Conservation (phyloP, 495 filamentous ascomycete species). For the Copromyces sp. region DNA sequence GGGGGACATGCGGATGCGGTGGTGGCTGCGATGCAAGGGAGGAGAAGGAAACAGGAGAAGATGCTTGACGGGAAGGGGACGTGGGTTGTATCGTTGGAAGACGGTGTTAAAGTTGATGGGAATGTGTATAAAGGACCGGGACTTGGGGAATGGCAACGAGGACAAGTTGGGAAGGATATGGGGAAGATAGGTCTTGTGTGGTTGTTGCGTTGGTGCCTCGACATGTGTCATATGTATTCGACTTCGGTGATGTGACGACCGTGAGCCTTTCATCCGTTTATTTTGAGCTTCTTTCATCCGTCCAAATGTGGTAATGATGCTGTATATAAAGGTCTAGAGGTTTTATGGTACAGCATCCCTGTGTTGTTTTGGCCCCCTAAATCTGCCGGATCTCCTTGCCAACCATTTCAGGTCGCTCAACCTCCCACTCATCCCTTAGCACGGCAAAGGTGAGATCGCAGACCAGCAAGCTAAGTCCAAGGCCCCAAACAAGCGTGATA, state of each 20-base stretch:
- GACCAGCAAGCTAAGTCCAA: slow-evolving; percentile 69
- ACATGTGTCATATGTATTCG: background rate
- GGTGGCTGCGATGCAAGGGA: background rate
- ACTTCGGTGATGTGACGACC: background rate
- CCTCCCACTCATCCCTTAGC: slow-evolving; percentile 87
- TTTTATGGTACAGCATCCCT: background rate
- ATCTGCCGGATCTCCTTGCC: slow-evolving; percentile 83
- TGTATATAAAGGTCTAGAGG: background rate
- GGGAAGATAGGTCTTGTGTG: background rate
- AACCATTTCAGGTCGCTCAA: slow-evolving; percentile 77
- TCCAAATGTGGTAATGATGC: background rate
- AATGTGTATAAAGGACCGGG: background rate
- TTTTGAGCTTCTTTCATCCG: no score
- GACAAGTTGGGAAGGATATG: background rate
- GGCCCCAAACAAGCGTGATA: slow-evolving; percentile 93
- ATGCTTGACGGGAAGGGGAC: background rate
- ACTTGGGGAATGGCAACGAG: background rate
- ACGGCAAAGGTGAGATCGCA: slow-evolving; percentile 81
- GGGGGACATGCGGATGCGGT: no score
- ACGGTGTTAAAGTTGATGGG: background rate
- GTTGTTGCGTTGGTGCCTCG: background rate
- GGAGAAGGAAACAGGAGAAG: background rate
- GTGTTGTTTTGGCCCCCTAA: slow-evolving; percentile 22
- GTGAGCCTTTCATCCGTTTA: background rate
- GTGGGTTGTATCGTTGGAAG: background rate